These are phyloP conservation scores for Coelastrella sp. DNA, from an alignment of 139 green algal genomes.

Conservation along the genomic window DNA sequence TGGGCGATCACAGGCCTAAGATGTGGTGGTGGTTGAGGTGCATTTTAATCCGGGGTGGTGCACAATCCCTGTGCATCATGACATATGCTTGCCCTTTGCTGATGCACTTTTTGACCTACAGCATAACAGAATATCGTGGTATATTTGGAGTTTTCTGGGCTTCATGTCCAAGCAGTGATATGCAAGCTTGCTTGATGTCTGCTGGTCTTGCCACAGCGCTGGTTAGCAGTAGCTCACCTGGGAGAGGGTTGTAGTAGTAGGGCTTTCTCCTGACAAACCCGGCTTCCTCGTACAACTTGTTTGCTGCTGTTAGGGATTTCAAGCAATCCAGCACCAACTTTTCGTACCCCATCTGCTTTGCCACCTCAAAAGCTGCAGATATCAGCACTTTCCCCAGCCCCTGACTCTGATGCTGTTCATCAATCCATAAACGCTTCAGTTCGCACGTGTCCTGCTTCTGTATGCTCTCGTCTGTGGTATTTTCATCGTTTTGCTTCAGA, in stretches of 20 bases:
- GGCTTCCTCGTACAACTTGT: background rate
- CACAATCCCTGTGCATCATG: too few species aligned
- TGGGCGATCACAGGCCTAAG: too few species aligned
- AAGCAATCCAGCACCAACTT: constrained; percentile 13
- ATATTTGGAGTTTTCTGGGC: background rate
- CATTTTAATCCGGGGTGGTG: too few species aligned
- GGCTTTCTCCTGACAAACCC: background rate
- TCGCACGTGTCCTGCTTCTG: background rate
- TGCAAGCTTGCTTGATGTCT: background rate
- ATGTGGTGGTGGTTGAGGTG: too few species aligned
- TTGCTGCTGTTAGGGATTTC: background rate
- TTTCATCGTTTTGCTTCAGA: background rate
- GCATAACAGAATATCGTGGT: too few species aligned
- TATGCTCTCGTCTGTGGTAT: background rate
- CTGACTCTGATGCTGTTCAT: background rate
- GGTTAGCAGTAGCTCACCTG: background rate
- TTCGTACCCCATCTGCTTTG: background rate
- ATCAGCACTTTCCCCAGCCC: background rate
- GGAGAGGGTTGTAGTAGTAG: constrained; percentile 1
- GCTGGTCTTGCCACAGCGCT: background rate
- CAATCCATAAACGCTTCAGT: constrained; percentile 24
- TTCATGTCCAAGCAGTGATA: background rate
- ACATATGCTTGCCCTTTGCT: too few species aligned
- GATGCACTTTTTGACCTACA: too few species aligned
- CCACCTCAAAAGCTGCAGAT: background rate